Percentiles rank a stretch among this genome's conserved stretches.
Conservation (phyloP, 306 rosid genomes). For the Styphnolobium japonicum region DNA sequence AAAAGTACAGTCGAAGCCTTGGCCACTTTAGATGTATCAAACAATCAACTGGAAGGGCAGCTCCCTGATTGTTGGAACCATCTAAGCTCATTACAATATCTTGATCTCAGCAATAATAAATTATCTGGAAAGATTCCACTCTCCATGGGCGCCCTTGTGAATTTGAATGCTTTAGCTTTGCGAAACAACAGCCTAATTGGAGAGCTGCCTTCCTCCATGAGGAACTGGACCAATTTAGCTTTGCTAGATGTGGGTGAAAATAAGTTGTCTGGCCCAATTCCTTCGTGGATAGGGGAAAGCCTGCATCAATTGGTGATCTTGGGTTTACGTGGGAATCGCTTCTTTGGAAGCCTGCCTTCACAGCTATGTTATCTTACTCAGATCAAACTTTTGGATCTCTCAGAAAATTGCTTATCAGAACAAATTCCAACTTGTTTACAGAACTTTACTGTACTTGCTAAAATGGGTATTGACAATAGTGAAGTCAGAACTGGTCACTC, state of each 20-base stretch:
- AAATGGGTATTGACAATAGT: fast-evolving
- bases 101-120: too few species aligned
- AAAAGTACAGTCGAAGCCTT: background rate
- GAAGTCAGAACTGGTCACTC: fast-evolving
- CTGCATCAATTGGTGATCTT: background rate
- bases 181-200: background rate
- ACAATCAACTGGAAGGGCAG: too few species aligned
- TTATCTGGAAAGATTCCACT: too few species aligned
- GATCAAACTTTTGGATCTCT: background rate
- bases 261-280: too few species aligned
- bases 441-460: background rate
- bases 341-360: background rate
- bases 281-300: background rate
- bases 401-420: background rate
- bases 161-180: background rate
- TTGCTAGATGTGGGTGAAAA: background rate
- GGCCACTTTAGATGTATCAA: too few species aligned
- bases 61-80: too few species aligned
- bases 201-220: background rate
- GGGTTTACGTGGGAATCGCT: background rate
- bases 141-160: too few species aligned
- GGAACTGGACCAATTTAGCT: background rate
- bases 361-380: background rate
- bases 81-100: too few species aligned
- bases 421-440: background rate